Conservation (phyloP, 805 yeast species). For the Candida germanica region DNA sequence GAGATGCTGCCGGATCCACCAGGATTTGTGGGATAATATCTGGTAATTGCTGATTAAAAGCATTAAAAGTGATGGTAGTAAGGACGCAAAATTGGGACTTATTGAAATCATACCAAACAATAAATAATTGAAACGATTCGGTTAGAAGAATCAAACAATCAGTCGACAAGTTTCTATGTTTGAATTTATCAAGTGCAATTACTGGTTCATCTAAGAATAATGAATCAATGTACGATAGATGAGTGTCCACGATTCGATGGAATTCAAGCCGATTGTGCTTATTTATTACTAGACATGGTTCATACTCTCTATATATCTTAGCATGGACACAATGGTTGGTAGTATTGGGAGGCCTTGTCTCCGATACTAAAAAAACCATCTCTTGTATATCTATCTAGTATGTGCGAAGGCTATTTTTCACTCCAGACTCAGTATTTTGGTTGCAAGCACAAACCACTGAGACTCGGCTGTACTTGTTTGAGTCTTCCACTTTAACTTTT, state of each 20-base stretch:
- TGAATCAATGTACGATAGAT: conserved; percentile 7
- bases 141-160: conserved; percentile 16
- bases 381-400: too few species aligned
- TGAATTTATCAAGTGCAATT: conserved; percentile 11
- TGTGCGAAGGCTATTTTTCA: too few species aligned
- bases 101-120: conserved; percentile 11
- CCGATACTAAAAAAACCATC: conserved; percentile 19
- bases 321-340: conserved; percentile 14
- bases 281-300: conserved; percentile 12
- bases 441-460: conserved; percentile 9
- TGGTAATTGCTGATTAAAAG: conserved; percentile 21
- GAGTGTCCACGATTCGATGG: conserved; percentile 4
- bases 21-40: conserved; percentile 20
- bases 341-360: conserved; percentile 16
- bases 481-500: too few species aligned
- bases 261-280: conserved; percentile 16
- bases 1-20: conserved; percentile 10
- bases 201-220: conserved; percentile 14
- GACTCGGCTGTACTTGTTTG: too few species aligned
- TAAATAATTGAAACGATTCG: conserved; percentile 10
- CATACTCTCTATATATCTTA: conserved; percentile 5
- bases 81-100: conserved; percentile 8
- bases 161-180: conserved; percentile 7
- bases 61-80: conserved; percentile 13
- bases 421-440: conserved; percentile 1